Percentiles rank a stretch among this genome's conserved stretches.
Conservation (phyloP, 2,329 filamentous ascomycete genomes). For the Pyricularia pennisetigena region DNA sequence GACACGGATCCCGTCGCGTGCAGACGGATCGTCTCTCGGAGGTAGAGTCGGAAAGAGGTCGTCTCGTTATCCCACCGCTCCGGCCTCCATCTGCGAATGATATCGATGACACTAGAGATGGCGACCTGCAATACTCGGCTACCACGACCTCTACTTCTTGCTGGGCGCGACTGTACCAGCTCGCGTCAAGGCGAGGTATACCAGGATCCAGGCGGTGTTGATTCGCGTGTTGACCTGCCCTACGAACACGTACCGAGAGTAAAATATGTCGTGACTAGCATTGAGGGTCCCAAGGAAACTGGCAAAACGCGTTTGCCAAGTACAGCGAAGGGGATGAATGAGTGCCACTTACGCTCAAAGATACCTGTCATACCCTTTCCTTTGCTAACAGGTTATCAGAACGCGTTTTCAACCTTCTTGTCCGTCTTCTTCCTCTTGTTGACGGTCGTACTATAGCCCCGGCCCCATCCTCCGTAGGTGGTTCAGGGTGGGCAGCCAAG, state of each 20-base stretch:
- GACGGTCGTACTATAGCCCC: constrained; percentile 36
- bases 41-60: constrained; percentile 37
- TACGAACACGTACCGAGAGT: constrained; percentile 44
- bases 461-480: constrained; percentile 31
- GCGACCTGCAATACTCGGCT: constrained; percentile 25
- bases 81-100: constrained; percentile 32
- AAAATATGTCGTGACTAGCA: constrained; percentile 28
- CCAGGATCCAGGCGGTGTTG: constrained; percentile 42
- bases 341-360: constrained; percentile 19
- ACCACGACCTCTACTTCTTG: constrained; percentile 36
- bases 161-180: constrained; percentile 34
- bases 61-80: constrained; percentile 48
- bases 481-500: constrained; percentile 35
- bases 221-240: constrained; percentile 48
- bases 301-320: background rate
- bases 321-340: background rate
- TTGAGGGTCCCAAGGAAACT: background rate
- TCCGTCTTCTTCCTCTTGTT: constrained; percentile 31
- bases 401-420: constrained; percentile 32
- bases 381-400: constrained; percentile 43
- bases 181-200: constrained; percentile 34
- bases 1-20: constrained; percentile 36
- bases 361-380: constrained; percentile 33
- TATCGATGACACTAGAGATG: constrained; percentile 20
- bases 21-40: constrained; percentile 44